These are phyloP conservation scores for Alternaria consortialis DNA, from an alignment of 2,329 filamentous ascomycete genomes.

Conservation along the genomic window DNA sequence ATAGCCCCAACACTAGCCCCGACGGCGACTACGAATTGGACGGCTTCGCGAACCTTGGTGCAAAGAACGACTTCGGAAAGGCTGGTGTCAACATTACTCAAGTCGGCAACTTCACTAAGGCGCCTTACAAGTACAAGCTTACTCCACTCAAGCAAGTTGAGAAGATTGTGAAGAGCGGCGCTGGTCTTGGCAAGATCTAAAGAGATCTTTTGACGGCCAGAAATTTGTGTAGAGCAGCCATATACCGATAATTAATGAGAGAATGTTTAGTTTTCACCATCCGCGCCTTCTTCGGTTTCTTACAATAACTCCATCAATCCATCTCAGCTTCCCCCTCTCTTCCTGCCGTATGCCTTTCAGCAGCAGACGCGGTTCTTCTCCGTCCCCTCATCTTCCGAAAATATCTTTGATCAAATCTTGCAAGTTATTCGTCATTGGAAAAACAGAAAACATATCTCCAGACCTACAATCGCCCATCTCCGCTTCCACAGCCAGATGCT, in stretches of 20 bases:
- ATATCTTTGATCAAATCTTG: too few relatives aligned
- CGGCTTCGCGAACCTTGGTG: slow-evolving; percentile 64
- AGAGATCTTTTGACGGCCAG: background rate
- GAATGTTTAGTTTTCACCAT: background rate
- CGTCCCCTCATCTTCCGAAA: too few relatives aligned
- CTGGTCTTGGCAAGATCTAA: slow-evolving; percentile 57
- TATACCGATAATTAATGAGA: background rate
- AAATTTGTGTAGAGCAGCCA: background rate
- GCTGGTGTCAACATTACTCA: slow-evolving; percentile 63
- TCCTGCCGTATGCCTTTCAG: too few relatives aligned
- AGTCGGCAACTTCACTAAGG: slow-evolving; percentile 60
- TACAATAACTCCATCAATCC: background rate
- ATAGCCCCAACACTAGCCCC: slow-evolving; percentile 63
- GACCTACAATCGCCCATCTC: too few relatives aligned
- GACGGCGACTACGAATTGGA: slow-evolving; percentile 65
- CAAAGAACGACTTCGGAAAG: slow-evolving; percentile 61
- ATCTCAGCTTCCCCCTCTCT: too few relatives aligned
- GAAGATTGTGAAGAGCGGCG: slow-evolving; percentile 55
- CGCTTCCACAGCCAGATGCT: too few relatives aligned
- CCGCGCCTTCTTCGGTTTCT: background rate
- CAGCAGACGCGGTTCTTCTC: too few relatives aligned
- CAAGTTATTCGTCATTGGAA: too few relatives aligned
- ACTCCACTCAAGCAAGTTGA: slow-evolving; percentile 58
- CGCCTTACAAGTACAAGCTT: slow-evolving; percentile 60
- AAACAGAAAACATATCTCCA: too few relatives aligned